A percentile compares a stretch with the other conserved stretches of the same genome.
phyloP scores from a whole-genome alignment of 192 early-diverging fungal species.

The Phycomyces blakesleeanus region DNA sequence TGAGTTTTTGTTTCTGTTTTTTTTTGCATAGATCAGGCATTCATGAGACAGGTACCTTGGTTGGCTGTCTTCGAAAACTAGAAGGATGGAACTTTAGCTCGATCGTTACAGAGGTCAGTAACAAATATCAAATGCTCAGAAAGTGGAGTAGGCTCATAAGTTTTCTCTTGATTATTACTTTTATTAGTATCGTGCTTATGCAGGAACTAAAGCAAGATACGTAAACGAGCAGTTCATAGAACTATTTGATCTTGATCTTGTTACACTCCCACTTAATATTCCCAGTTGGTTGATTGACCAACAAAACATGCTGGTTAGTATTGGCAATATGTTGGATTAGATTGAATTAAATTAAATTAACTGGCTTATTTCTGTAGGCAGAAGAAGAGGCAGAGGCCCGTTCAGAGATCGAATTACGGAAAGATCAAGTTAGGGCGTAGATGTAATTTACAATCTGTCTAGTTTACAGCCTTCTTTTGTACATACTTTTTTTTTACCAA shows the following conservation, averaged over 20 bases:
- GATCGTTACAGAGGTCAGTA: slow-evolving; percentile 81
- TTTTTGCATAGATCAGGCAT: slow-evolving; percentile 66
- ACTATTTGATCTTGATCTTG: slow-evolving; percentile 88
- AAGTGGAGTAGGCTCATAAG: background rate
- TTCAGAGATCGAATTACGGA: no score
- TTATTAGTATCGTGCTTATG: slow-evolving; percentile 82
- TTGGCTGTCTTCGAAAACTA: slow-evolving; percentile 90
- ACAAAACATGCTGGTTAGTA: slow-evolving; percentile 56
- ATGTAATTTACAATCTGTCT: no score
- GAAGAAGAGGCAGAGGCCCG: no score
- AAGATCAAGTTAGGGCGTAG: no score
- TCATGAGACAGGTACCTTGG: slow-evolving; percentile 88
- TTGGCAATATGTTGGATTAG: background rate
- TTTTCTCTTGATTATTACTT: slow-evolving; percentile 6
- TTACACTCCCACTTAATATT: slow-evolving; percentile 73
- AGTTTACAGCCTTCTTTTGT: no score
- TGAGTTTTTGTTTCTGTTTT: no score
- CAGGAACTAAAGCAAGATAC: slow-evolving; percentile 81
- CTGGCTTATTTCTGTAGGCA: no score
- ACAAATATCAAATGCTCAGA: background rate
- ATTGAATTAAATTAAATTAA: no score
- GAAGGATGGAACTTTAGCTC: slow-evolving; percentile 97
- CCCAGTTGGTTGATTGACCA: slow-evolving; percentile 82
- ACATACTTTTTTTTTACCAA: no score
- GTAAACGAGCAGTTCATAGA: slow-evolving; percentile 95